Evolutionary conservation across 108 stramenopile genomes (phyloP).

Genomic region (Cyclotella cryptica): DNA sequence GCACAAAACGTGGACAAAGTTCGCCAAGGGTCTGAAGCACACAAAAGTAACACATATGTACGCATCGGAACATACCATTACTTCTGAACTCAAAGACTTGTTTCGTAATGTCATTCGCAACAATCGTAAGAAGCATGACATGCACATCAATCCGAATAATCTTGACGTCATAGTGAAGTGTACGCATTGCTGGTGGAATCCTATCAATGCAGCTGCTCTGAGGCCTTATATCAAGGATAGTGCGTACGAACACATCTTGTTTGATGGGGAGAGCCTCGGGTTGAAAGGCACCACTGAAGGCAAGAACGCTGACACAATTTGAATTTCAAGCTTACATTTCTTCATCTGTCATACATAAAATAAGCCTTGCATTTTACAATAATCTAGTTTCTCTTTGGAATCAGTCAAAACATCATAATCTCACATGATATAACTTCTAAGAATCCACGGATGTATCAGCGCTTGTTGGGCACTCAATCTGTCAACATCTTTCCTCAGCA

Average conservation of each 20-base stretch:
- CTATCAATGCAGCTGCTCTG: constrained; percentile 87
- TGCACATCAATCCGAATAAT: constrained; percentile 90
- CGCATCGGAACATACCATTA: constrained; percentile 92
- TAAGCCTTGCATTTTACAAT: not conserved
- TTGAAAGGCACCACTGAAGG: constrained; percentile 57
- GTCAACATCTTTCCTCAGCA: constrained; percentile 51
- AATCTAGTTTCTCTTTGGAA: not conserved
- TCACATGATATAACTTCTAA: not conserved
- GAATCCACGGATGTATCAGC: constrained; percentile 56
- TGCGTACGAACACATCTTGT: constrained; percentile 79
- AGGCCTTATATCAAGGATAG: constrained; percentile 83
- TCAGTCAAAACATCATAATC: too few species aligned
- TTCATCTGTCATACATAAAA: too few species aligned
- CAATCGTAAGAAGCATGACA: constrained; percentile 87
- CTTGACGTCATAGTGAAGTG: constrained; percentile 88
- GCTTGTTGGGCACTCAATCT: constrained; percentile 59
- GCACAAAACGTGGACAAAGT: constrained; percentile 80
- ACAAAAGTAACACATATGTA: constrained; percentile 96
- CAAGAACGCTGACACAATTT: constrained; percentile 53
- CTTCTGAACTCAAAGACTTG: constrained; percentile 78
- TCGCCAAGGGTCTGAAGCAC: constrained; percentile 78
- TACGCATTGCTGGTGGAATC: constrained; percentile 97
- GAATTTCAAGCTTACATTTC: constrained; percentile 5
- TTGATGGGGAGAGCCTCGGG: constrained; percentile 79
- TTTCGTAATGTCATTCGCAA: constrained; percentile 86